phyloP scores from a whole-genome alignment of 768 basidiomycete species.

The Boletales sp. region DNA sequence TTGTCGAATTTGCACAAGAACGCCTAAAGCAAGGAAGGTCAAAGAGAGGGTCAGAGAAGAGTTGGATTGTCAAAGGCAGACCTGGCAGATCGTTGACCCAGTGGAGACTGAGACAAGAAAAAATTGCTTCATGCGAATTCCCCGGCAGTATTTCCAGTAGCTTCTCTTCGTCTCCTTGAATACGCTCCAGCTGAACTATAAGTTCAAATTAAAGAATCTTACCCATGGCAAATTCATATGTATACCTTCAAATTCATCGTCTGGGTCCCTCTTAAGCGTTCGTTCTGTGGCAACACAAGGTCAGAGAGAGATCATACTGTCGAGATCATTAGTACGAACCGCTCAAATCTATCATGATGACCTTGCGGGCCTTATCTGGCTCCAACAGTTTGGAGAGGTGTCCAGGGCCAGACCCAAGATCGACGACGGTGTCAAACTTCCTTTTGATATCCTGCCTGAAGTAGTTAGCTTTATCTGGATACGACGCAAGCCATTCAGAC shows the following conservation, averaged over 20 bases:
- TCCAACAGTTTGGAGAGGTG: slow-evolving; percentile 87
- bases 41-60: not conserved
- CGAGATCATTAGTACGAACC: slow-evolving; percentile 42
- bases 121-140: slow-evolving; percentile 85
- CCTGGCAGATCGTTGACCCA: slow-evolving; percentile 99
- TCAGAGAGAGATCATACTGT: not conserved
- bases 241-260: slow-evolving; percentile 78
- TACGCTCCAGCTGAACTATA: slow-evolving; percentile 72
- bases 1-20: slow-evolving; percentile 82
- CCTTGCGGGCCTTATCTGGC: slow-evolving; percentile 59
- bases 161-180: slow-evolving; percentile 81
- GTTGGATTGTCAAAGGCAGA: slow-evolving; percentile 28
- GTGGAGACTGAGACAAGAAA: slow-evolving; percentile 88
- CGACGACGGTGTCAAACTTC: slow-evolving; percentile 74
- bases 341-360: slow-evolving; percentile 84
- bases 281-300: slow-evolving; percentile 42
- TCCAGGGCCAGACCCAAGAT: slow-evolving; percentile 88
- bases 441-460: slow-evolving; percentile 80
- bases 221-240: not conserved
- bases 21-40: slow-evolving; percentile 43
- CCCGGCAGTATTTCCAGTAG: slow-evolving; percentile 61
- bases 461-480: slow-evolving; percentile 1
- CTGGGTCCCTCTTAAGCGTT: slow-evolving; percentile 71
- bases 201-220: slow-evolving; percentile 1
- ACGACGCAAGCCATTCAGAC: slow-evolving; percentile 5